phyloP scores from a whole-genome alignment of 2,329 filamentous ascomycete genomes.

The Blumeria graminis region DNA sequence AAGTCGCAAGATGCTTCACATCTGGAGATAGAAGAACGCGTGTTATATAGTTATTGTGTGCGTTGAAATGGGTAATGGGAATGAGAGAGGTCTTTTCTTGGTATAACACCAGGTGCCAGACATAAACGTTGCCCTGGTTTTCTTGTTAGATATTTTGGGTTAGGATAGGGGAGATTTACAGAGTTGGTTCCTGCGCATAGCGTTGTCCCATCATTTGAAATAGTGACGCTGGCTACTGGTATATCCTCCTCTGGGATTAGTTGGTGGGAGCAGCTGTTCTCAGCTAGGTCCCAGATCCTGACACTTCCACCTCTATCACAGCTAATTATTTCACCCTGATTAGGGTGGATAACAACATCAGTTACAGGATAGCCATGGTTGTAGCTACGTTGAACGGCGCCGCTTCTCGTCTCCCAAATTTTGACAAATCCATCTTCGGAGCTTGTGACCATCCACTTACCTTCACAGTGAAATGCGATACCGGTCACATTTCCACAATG shows the following conservation, averaged over 20 bases:
- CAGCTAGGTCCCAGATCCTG: constrained; percentile 83
- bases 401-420: constrained; percentile 15
- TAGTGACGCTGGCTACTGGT: constrained; percentile 78
- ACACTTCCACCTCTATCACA: constrained; percentile 86
- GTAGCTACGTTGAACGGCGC: constrained; percentile 66
- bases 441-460: constrained; percentile 98
- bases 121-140: constrained; percentile 76
- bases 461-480: constrained; percentile 92
- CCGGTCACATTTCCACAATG: constrained; percentile 92
- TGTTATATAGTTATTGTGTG: constrained; percentile 50
- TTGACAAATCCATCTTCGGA: constrained; percentile 55
- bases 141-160: neutral
- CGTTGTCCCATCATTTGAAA: constrained; percentile 79
- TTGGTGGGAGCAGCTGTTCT: constrained; percentile 93
- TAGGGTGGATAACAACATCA: constrained; percentile 97
- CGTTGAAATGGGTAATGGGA: constrained; percentile 46
- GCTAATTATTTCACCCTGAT: constrained; percentile 93
- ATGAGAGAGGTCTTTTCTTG: constrained; percentile 44
- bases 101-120: constrained; percentile 72
- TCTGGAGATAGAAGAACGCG: constrained; percentile 51
- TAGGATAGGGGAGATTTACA: constrained; percentile 22
- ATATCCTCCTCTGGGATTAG: constrained; percentile 92
- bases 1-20: constrained; percentile 51
- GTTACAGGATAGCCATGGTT: constrained; percentile 74
- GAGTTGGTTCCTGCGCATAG: constrained; percentile 84